Evolutionary conservation across 2,329 filamentous ascomycete species (phyloP), one percentile per base, ranked within the genome.

Genomic region (Alternaria sp.): DNA sequence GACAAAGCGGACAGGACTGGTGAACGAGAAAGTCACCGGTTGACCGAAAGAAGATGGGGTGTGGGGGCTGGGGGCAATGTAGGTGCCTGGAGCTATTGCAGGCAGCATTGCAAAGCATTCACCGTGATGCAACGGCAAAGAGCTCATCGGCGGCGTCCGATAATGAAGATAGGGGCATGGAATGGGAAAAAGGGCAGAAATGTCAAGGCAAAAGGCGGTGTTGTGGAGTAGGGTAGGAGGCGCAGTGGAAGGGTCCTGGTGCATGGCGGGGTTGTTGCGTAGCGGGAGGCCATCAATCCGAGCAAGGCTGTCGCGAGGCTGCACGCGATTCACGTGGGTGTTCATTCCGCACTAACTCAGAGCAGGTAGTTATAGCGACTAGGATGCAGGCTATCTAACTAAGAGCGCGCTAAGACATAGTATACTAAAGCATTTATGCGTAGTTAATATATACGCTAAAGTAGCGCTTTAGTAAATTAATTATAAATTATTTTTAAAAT

Each of bases 11-110:
- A 43, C 6, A 41, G 21, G 6, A 23, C 46, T 62, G 61, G 70
- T 67, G 68, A 74, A 71, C 61, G 49, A 47, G 33, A 58, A 61
- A 57, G 74, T 75, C 71, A 76, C 72, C 72, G 69, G 73, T 67
- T 60, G 15, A 12, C 68, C 69, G 18, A 62, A 70, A 64, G 45
- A 33, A 68, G 73, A 57, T 56, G 33, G 55, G 30, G 54, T 46
- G 69, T 71, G 72, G 74, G 73, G 74, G 68, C 71, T 64, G 62
- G 50, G 23, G 43, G 50, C 47, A 41, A 55, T 20, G 43, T 62
- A 57, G 62, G 28, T 67, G 67, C 67, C 63, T 70, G 63, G 28
- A 65, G 44, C 45, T 30, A 49, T 45, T 41, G 46, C 47, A 45
- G 60, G 56, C 61, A 60, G 26, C 64, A 37, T 26, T 26, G 46